Conservation (phyloP, 192 early-diverging fungal species). For the Gigaspora rosea region DNA sequence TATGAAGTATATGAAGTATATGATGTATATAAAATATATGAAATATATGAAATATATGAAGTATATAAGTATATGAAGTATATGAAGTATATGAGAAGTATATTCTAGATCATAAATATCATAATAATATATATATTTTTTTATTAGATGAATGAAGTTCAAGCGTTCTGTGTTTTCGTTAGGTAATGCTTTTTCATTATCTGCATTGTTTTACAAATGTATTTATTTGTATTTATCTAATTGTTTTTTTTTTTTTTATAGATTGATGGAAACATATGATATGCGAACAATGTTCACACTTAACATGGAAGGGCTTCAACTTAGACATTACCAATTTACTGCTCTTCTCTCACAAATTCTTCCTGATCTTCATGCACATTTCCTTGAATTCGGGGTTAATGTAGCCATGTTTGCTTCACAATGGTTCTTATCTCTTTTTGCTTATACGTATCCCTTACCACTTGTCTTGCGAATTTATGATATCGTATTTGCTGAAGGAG, state of each 20-base stretch:
- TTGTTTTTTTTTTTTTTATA: constrained; percentile 13
- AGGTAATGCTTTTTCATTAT: constrained; percentile 39
- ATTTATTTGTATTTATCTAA: neutral
- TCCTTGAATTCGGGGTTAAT: constrained; percentile 70
- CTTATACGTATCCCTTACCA: constrained; percentile 90
- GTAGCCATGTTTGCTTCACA: constrained; percentile 92
- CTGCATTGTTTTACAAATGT: neutral
- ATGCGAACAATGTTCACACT: constrained; percentile 93
- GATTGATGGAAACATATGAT: constrained; percentile 89
- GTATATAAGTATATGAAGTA: neutral
- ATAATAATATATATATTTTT: neutral
- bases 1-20: neutral
- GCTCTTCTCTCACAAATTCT: constrained; percentile 71
- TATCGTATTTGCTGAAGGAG: constrained; percentile 88
- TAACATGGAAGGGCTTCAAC: constrained; percentile 91
- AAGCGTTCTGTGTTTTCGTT: constrained; percentile 95
- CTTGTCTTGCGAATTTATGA: constrained; percentile 92
- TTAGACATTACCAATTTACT: constrained; percentile 87
- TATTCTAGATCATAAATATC: neutral
- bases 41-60: neutral
- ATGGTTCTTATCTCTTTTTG: constrained; percentile 98
- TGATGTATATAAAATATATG: neutral
- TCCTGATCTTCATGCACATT: constrained; percentile 77
- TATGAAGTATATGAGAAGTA: neutral
- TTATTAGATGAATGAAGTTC: constrained; percentile 84